Percentiles rank a stretch among this genome's conserved stretches.
Evolutionary conservation across 371 early-diverging fungal species (phyloP).

Genomic region (Mortierella sp.): DNA sequence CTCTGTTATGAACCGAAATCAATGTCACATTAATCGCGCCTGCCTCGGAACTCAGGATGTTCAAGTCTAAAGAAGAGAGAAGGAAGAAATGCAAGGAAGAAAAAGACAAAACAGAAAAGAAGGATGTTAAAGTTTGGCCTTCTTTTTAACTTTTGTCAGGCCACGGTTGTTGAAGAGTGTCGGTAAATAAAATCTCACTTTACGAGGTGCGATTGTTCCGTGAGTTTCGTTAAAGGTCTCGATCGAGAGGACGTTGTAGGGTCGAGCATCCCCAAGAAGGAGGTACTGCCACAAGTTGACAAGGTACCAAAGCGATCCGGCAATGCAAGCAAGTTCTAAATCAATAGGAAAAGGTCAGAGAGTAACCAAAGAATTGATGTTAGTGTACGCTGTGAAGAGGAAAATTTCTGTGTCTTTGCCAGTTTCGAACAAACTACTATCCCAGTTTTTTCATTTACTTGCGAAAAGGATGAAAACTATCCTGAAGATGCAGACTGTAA

Average conservation of each 20-base stretch:
- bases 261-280: conserved; percentile 1
- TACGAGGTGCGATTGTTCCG: conserved; percentile 20
- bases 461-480: conserved; percentile 4
- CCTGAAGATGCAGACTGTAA: conserved; percentile 1
- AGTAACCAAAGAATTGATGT: background rate
- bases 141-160: too few relatives aligned
- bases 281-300: background rate
- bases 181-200: background rate
- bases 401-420: background rate
- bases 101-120: too few relatives aligned
- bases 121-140: background rate
- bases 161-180: background rate
- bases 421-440: too few relatives aligned
- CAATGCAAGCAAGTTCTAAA: conserved; percentile 15
- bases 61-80: background rate
- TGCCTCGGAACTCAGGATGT: background rate
- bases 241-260: conserved; percentile 13
- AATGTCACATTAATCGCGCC: too few relatives aligned
- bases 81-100: background rate
- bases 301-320: conserved; percentile 22
- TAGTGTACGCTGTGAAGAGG: too few relatives aligned
- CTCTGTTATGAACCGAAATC: too few relatives aligned
- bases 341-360: background rate
- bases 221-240: background rate
- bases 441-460: too few relatives aligned